These are phyloP conservation scores for Gillenia trifoliata DNA, from an alignment of 306 rosid genomes.

Conservation along the genomic window DNA sequence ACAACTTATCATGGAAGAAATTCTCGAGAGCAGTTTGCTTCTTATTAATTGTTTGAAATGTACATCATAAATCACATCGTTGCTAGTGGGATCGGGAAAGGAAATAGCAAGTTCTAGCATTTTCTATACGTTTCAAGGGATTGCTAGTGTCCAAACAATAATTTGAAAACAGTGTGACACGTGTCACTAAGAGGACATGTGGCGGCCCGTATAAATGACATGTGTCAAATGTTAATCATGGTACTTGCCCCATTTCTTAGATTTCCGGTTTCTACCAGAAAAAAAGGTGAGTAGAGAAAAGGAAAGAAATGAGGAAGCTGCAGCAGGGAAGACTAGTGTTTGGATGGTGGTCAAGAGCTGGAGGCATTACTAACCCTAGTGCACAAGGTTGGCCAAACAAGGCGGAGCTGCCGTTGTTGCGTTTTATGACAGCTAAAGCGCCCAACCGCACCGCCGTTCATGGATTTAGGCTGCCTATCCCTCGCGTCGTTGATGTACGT, in stretches of 20 bases:
- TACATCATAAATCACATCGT: neutral
- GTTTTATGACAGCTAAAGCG: slow-evolving; percentile 9
- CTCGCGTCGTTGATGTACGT: slow-evolving; percentile 19
- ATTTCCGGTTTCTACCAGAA: neutral
- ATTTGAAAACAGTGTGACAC: neutral
- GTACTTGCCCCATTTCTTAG: too few relatives aligned
- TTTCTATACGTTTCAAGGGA: neutral
- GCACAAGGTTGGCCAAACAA: neutral
- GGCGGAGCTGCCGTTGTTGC: slow-evolving; percentile 13
- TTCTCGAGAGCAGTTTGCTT: too few relatives aligned
- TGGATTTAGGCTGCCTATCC: slow-evolving; percentile 15
- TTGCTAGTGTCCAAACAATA: too few relatives aligned
- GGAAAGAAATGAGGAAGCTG: neutral
- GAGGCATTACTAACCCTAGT: neutral
- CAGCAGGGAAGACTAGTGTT: slow-evolving; percentile 12
- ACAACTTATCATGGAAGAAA: neutral
- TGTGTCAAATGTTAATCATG: neutral
- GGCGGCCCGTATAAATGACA: neutral
- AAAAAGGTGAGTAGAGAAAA: neutral
- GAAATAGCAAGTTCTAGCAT: neutral
- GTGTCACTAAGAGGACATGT: neutral
- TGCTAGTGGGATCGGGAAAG: neutral
- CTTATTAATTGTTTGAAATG: too few relatives aligned
- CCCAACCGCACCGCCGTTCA: slow-evolving; percentile 31
- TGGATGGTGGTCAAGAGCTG: neutral